A percentile compares a stretch with the other conserved stretches of the same genome.
Conservation (phyloP, 2,329 filamentous ascomycete genomes). For the Phyllachora maydis region DNA sequence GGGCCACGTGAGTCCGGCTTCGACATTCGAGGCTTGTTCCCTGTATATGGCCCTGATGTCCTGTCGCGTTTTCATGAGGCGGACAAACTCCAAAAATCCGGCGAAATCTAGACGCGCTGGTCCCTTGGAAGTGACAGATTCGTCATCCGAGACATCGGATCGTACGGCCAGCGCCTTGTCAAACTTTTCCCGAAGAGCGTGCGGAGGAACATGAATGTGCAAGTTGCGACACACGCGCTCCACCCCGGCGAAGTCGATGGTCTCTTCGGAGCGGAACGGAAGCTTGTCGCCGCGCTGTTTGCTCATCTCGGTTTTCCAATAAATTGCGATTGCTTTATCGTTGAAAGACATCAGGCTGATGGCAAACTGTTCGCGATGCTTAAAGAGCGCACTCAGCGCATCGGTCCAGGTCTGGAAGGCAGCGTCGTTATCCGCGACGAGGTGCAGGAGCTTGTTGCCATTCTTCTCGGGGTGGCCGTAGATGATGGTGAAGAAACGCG, state of each 20-base stretch:
- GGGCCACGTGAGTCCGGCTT: constrained; percentile 43
- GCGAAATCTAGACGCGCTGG: constrained; percentile 51
- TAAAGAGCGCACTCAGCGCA: constrained; percentile 66
- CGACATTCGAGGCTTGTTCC: constrained; percentile 32
- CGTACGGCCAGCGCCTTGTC: constrained; percentile 25
- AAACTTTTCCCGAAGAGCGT: constrained; percentile 56
- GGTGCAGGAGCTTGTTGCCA: constrained; percentile 72
- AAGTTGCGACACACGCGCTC: constrained; percentile 72
- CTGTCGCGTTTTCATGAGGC: constrained; percentile 61
- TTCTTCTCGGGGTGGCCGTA: constrained; percentile 63
- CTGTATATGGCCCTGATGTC: constrained; percentile 63
- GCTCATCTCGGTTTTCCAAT: constrained; percentile 74
- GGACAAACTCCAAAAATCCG: constrained; percentile 71
- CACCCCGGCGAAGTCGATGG: constrained; percentile 58
- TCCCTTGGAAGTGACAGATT: too few species aligned
- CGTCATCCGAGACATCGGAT: too few species aligned
- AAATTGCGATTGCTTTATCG: constrained; percentile 59
- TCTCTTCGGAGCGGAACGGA: constrained; percentile 37
- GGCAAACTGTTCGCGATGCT: constrained; percentile 78
- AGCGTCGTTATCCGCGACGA: constrained; percentile 57
- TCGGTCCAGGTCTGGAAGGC: constrained; percentile 63
- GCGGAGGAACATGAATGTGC: constrained; percentile 74
- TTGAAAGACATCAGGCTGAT: constrained; percentile 71
- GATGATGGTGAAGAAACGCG: constrained; percentile 74
- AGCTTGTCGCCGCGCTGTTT: constrained; percentile 36